Percentiles rank a stretch among this genome's conserved stretches.
Evolutionary conservation across 352 stramenopile genomes (phyloP).

Genomic region (Globisporangium acanthophoron): DNA sequence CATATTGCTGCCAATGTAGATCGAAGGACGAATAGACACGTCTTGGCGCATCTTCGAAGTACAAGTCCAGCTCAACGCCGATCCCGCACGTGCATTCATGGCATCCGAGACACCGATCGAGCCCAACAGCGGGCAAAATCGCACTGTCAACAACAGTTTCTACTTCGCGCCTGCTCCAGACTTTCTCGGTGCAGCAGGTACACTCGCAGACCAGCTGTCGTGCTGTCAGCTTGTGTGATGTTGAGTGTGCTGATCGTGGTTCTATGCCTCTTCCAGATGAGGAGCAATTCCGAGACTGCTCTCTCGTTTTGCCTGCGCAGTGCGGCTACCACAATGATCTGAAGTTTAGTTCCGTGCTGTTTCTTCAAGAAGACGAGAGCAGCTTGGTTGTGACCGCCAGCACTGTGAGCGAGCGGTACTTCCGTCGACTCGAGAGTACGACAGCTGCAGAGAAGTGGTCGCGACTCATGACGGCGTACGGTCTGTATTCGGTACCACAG

Average conservation of each 20-base stretch:
- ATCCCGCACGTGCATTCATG: constrained; percentile 10
- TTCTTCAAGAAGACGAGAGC: constrained; percentile 18
- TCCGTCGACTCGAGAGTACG: constrained; percentile 8
- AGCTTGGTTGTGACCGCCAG: constrained; percentile 11
- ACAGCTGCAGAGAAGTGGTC: background rate
- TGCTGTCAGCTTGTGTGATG: constrained; percentile 3
- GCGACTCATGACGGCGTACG: background rate
- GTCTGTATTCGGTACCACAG: background rate
- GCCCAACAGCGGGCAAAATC: constrained; percentile 9
- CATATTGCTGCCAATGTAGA: constrained; percentile 4
- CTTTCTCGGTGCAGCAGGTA: constrained; percentile 2
- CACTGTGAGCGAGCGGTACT: constrained; percentile 8
- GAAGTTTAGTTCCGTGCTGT: constrained; percentile 13
- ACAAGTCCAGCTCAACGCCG: constrained; percentile 26
- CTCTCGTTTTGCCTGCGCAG: constrained; percentile 20
- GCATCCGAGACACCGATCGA: constrained; percentile 10
- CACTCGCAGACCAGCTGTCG: background rate
- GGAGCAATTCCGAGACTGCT: constrained; percentile 9
- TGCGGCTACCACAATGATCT: constrained; percentile 33
- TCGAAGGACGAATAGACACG: constrained; percentile 11
- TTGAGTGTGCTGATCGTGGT: background rate
- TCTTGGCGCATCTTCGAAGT: constrained; percentile 25
- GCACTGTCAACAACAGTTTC: constrained; percentile 15
- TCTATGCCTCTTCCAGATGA: background rate
- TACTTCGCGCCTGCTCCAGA: constrained; percentile 17